Conservation (phyloP, 495 filamentous ascomycete genomes). For the Penicillium macrosclerotiorum region DNA sequence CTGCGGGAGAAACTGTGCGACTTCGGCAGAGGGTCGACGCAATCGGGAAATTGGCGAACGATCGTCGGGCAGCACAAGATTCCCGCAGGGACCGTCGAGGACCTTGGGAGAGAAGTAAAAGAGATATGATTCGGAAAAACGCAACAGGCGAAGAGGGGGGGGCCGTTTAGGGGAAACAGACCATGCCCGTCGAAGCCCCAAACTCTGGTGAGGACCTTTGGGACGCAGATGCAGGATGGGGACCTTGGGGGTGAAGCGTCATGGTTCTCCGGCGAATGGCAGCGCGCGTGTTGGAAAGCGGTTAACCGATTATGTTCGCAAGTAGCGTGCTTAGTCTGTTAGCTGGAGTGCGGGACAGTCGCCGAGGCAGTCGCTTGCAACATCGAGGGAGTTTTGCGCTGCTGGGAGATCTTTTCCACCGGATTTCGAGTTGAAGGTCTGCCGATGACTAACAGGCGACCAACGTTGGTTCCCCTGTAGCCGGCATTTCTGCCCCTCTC, state of each 20-base stretch:
- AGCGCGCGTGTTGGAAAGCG: constrained; percentile 14
- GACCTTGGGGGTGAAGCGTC: constrained; percentile 38
- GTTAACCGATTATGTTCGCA: constrained; percentile 12
- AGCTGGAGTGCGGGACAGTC: no score
- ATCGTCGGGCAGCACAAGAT: constrained; percentile 19
- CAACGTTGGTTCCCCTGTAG: no score
- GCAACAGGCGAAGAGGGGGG: background rate
- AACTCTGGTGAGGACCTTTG: constrained; percentile 32
- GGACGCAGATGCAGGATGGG: constrained; percentile 22
- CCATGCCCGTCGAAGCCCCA: background rate
- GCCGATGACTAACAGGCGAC: constrained; percentile 15
- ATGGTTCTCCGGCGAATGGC: constrained; percentile 20
- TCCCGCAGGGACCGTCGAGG: constrained; percentile 11
- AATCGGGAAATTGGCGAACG: constrained; percentile 23
- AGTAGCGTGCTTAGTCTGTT: no score
- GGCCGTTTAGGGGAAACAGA: background rate
- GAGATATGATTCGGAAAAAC: constrained; percentile 3
- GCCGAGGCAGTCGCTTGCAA: no score
- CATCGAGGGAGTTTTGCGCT: no score
- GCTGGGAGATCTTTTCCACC: background rate
- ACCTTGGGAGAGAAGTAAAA: constrained; percentile 19
- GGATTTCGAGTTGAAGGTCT: background rate
- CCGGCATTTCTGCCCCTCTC: constrained; percentile 1
- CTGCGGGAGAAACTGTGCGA: constrained; percentile 1
- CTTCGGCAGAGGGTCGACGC: constrained; percentile 12